phyloP scores from a whole-genome alignment of 441 rosid species.

The Gossypium aridum region DNA sequence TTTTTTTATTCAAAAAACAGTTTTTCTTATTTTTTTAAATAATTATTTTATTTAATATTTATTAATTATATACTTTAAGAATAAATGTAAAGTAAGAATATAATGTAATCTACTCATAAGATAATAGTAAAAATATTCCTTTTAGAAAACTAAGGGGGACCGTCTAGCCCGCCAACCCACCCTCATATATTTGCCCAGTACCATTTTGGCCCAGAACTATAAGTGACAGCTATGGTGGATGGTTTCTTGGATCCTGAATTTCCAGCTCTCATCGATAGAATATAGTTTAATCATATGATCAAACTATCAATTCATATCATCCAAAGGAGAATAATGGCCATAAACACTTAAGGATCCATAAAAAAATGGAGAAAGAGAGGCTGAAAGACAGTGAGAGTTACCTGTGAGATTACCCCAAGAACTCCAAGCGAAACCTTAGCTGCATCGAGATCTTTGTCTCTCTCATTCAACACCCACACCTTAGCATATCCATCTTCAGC shows the following conservation, averaged over 20 bases:
- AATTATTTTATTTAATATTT: too few relatives aligned
- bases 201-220: not conserved
- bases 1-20: too few relatives aligned
- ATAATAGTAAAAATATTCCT: too few relatives aligned
- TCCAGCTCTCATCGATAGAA: not conserved
- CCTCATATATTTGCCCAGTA: not conserved
- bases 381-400: conserved; percentile 15
- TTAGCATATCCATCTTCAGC: conserved; percentile 40
- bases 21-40: too few relatives aligned
- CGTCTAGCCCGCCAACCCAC: too few relatives aligned
- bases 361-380: not conserved
- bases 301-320: not conserved
- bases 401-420: conserved; percentile 86
- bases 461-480: conserved; percentile 36
- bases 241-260: not conserved
- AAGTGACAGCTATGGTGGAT: not conserved
- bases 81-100: too few relatives aligned
- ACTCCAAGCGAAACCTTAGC: conserved; percentile 79
- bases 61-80: too few relatives aligned
- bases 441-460: conserved; percentile 38
- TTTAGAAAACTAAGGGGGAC: too few relatives aligned
- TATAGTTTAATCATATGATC: not conserved
- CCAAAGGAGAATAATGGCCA: not conserved
- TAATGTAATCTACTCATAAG: too few relatives aligned
- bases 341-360: not conserved